A percentile compares a stretch with the other conserved stretches of the same genome.
Conservation (phyloP, 2,329 filamentous ascomycete genomes). For the Cyphellophora europaea region DNA sequence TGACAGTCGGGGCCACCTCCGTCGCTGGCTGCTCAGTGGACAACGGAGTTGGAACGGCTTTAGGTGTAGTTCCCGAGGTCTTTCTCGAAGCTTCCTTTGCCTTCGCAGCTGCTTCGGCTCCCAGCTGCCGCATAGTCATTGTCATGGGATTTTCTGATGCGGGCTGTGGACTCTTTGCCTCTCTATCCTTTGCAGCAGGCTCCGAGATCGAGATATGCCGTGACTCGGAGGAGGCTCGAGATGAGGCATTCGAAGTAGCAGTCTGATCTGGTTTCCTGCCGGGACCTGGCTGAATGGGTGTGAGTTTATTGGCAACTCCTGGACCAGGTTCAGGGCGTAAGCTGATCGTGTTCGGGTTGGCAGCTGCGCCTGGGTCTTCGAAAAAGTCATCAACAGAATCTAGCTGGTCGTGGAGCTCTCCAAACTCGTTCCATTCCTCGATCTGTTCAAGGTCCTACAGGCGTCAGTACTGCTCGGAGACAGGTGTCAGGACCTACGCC, state of each 20-base stretch:
- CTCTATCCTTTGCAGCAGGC: conserved; percentile 11
- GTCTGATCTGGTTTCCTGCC: not conserved
- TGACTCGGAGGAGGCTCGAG: conserved; percentile 20
- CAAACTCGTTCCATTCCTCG: conserved; percentile 99
- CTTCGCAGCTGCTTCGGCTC: conserved; percentile 26
- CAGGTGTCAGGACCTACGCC: conserved; percentile 57
- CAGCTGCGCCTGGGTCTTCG: conserved; percentile 10
- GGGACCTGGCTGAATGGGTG: not conserved
- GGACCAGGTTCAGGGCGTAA: not conserved
- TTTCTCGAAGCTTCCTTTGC: conserved; percentile 18
- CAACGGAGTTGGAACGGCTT: not conserved
- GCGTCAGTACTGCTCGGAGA: conserved; percentile 10
- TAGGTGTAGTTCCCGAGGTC: conserved; percentile 3
- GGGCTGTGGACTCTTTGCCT: conserved; percentile 2
- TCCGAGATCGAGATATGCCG: conserved; percentile 15
- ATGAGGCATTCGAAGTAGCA: conserved; percentile 9
- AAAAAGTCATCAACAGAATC: conserved; percentile 31
- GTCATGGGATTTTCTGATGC: conserved; percentile 25
- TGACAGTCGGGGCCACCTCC: not conserved
- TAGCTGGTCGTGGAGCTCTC: conserved; percentile 82
- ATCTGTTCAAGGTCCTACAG: conserved; percentile 79
- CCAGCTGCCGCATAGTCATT: conserved; percentile 33
- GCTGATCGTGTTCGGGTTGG: conserved; percentile 1
- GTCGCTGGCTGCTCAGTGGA: not conserved
- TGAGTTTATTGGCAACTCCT: not conserved